phyloP scores from a whole-genome alignment of 116 monocot genomes.

The Posidonia oceanica region DNA sequence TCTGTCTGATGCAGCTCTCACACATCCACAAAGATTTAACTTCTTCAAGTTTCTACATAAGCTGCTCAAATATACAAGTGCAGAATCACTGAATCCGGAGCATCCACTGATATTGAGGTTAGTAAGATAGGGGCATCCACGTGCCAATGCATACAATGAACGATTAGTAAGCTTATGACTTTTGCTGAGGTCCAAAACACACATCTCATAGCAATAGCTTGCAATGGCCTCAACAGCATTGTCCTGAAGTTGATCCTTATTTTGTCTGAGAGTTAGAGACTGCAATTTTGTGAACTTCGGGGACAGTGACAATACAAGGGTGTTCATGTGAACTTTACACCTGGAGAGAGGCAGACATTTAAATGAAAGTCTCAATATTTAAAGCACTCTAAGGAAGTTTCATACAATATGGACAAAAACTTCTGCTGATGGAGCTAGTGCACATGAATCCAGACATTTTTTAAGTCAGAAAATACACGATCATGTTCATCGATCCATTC shows the following conservation, averaged over 20 bases:
- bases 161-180: conserved; percentile 57
- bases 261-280: conserved; percentile 56
- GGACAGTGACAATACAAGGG: conserved; percentile 59
- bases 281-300: conserved; percentile 84
- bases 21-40: conserved; percentile 94
- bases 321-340: conserved; percentile 88
- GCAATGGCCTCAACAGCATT: conserved; percentile 67
- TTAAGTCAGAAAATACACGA: too few species aligned
- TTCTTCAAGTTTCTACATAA: conserved; percentile 53
- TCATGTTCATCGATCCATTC: too few species aligned
- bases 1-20: conserved; percentile 60
- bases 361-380: too few species aligned
- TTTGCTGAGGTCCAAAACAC: conserved; percentile 86
- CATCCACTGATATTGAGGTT: conserved; percentile 91
- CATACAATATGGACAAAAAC: too few species aligned
- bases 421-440: too few species aligned
- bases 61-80: conserved; percentile 44
- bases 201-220: conserved; percentile 63
- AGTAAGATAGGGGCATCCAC: conserved; percentile 64
- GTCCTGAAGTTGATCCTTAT: conserved; percentile 69
- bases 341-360: conserved; percentile 19
- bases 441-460: too few species aligned
- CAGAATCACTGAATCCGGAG: conserved; percentile 63
- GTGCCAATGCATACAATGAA: conserved; percentile 66
- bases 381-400: too few species aligned